Percentiles rank a stretch among this genome's conserved stretches.
phyloP scores from a whole-genome alignment of 208 protist species.

The Acanthamoeba castellanii region DNA sequence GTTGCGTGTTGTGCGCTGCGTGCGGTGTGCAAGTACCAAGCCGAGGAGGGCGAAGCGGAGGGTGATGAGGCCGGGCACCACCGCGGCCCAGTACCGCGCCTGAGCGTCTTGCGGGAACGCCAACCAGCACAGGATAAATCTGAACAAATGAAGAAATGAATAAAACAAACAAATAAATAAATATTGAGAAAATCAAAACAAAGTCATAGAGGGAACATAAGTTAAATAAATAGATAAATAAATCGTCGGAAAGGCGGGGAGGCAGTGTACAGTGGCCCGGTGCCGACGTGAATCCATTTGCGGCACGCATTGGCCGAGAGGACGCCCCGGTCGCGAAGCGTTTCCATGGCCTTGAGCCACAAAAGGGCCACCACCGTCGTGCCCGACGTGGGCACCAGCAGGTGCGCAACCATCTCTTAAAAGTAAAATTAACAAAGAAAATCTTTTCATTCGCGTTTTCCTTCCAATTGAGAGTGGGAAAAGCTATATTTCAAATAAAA shows the following conservation, averaged over 20 bases:
- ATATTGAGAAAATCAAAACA: background rate
- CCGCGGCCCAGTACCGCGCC: conserved; percentile 13
- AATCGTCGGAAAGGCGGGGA: background rate
- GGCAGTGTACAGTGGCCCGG: background rate
- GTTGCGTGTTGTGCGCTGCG: background rate
- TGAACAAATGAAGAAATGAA: background rate
- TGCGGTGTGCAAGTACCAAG: background rate
- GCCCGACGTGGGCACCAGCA: background rate
- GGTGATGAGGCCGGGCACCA: conserved; percentile 47
- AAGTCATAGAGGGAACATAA: too few relatives aligned
- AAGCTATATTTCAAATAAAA: background rate
- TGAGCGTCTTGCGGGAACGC: background rate
- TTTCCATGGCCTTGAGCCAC: conserved; percentile 47
- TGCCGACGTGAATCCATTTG: conserved; percentile 50
- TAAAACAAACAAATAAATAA: background rate
- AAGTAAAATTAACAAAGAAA: background rate
- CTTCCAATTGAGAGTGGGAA: too few relatives aligned
- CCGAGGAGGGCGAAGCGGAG: conserved; percentile 45
- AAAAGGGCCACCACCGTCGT: background rate
- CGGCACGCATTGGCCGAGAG: conserved; percentile 5
- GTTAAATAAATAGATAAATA: background rate
- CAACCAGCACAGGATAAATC: conserved; percentile 51
- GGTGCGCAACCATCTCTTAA: background rate
- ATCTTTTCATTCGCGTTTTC: background rate
- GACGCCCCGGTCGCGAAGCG: background rate